Evolutionary conservation across 768 basidiomycete genomes (phyloP).

Genomic region (Tricholoma bakamatsutake): DNA sequence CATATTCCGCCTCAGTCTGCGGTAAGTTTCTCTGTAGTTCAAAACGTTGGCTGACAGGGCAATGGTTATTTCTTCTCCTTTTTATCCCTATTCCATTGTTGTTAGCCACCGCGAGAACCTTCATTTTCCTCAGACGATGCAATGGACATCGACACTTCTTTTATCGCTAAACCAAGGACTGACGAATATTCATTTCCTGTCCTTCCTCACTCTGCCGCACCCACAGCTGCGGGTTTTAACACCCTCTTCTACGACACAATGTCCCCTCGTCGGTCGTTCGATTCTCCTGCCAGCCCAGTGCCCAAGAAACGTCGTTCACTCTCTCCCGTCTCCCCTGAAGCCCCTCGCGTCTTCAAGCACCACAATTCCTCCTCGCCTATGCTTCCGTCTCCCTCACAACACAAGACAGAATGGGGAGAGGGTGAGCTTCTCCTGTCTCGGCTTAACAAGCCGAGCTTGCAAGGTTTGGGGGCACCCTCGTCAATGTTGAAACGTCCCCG

Average conservation of each 20-base stretch:
- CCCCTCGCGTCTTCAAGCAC: slow-evolving; percentile 28
- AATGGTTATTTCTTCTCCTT: background rate
- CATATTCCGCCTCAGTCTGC: slow-evolving; percentile 18
- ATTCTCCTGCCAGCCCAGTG: slow-evolving; percentile 36
- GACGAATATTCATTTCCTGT: slow-evolving; percentile 26
- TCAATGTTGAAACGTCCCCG: slow-evolving; percentile 54
- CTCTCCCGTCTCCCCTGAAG: slow-evolving; percentile 38
- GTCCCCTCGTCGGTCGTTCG: slow-evolving; percentile 45
- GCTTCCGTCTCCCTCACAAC: slow-evolving; percentile 44
- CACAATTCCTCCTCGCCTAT: slow-evolving; percentile 44
- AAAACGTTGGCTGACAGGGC: background rate
- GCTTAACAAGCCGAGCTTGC: slow-evolving; percentile 43
- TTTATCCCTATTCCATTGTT: slow-evolving; percentile 1
- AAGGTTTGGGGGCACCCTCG: slow-evolving; percentile 50
- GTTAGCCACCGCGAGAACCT: slow-evolving; percentile 33
- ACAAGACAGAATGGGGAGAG: slow-evolving; percentile 42
- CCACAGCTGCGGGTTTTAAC: slow-evolving; percentile 49
- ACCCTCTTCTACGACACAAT: slow-evolving; percentile 54
- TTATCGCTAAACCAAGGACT: slow-evolving; percentile 26
- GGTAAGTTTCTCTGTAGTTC: slow-evolving; percentile 16
- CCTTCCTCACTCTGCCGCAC: slow-evolving; percentile 43
- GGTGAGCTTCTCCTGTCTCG: slow-evolving; percentile 44
- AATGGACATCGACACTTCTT: slow-evolving; percentile 76
- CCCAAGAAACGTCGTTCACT: slow-evolving; percentile 54
- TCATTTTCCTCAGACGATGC: slow-evolving; percentile 53